Base-by-base conservation (phyloP, 2,329 filamentous ascomycete species). In the Arthrobotrys pseudoclavata region DNA sequence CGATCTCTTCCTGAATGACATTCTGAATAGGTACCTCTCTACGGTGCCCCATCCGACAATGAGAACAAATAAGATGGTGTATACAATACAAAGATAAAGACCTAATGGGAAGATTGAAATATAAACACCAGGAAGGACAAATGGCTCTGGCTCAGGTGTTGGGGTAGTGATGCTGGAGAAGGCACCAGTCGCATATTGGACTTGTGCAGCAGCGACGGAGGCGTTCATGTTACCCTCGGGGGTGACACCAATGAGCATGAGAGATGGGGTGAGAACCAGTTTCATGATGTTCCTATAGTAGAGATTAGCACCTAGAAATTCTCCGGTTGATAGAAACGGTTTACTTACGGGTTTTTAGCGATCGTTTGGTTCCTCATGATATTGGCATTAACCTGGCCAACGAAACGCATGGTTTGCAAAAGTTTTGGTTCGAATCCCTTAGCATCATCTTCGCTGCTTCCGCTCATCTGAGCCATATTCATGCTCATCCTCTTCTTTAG, bases 81-180 rank as follows among this genome's bases (percentile, higher is more conserved):
- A 94, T 12, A 87, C 81, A 45, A 87, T 84, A 1, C 88, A 91
- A 80, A 94, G 86, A 80, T 92, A 84, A n/a, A 91, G 84, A 18
- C 91, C 91, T 31, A 91, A 85, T 6, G 91, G 91, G 83, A 92
- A 90, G 76, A 93, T 88, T 81, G 91, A 86, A 67, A 93, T 86
- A 76, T 88, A 87, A 45, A 89, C 87, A 52, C 91, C 91, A 0
- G 91, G 91, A 0, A 94, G 84, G 13, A 92, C 86, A 80, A 93
- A 93, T 0, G 90, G 88, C 3, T 80, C 79, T 22, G 81, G 80
- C 0, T 86, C 83, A 20, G 87, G 84, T 2, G 85, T 82, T 74
- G 79, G 64, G 61, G 78, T 77, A 13, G 88, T 84, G 69, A 87
- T 85, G 61, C 87, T 84, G 67, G 90, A 88, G 83, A 93, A 93